Evolutionary conservation across 78 protist genomes (phyloP).

Genomic region (Creolimax fragrantissima): DNA sequence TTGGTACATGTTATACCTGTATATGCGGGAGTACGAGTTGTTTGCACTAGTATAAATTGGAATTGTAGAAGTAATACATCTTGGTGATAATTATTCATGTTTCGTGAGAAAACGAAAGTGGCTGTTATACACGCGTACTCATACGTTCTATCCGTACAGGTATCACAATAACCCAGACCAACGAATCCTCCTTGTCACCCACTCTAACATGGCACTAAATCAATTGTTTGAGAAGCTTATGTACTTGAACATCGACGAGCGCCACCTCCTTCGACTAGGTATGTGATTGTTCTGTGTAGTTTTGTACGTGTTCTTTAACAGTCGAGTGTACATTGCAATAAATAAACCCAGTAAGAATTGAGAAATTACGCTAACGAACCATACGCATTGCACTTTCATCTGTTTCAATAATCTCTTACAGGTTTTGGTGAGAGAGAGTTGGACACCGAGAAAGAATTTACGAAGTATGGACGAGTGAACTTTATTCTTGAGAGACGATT

Average conservation of each 20-base stretch:
- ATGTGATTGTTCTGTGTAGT: background rate
- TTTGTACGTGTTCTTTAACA: no score
- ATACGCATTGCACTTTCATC: no score
- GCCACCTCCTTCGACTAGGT: slow-evolving; percentile 89
- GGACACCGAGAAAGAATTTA: slow-evolving; percentile 65
- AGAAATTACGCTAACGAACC: no score
- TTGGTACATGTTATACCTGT: slow-evolving; percentile 36
- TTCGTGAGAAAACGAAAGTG: no score
- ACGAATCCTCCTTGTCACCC: slow-evolving; percentile 85
- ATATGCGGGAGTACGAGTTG: background rate
- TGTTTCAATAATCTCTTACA: no score
- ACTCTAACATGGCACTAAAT: slow-evolving; percentile 86
- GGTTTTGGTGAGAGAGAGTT: slow-evolving; percentile 75
- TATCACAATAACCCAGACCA: slow-evolving; percentile 83
- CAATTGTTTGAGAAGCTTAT: slow-evolving; percentile 73
- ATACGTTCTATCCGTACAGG: no score
- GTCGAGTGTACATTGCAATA: no score
- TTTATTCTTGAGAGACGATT: slow-evolving; percentile 70
- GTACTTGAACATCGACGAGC: slow-evolving; percentile 65
- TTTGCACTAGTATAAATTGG: background rate
- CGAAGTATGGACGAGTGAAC: slow-evolving; percentile 81
- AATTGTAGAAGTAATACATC: no score
- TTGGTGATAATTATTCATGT: no score
- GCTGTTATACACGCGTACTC: no score
- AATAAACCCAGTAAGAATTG: no score